phyloP scores from a whole-genome alignment of 2,329 filamentous ascomycete species.

The Blastomyces emzantsi region DNA sequence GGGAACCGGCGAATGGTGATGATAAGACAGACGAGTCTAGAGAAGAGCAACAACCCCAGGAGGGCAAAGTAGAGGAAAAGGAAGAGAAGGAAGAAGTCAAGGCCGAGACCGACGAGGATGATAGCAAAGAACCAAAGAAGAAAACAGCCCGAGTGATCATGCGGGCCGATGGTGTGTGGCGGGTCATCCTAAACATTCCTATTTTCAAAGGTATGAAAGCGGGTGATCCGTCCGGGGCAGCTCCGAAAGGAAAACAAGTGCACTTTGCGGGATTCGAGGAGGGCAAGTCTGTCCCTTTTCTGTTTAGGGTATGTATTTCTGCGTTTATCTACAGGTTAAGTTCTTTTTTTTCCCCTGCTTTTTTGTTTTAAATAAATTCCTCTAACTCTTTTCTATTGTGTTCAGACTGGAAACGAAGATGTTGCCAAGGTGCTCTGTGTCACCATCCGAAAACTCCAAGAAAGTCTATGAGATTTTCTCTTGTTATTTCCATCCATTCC shows the following conservation, averaged over 20 bases:
- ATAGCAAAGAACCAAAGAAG: conserved; percentile 24
- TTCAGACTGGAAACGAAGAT: conserved; percentile 36
- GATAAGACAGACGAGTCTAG: conserved; percentile 42
- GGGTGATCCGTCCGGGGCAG: conserved; percentile 52
- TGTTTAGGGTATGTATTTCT: conserved; percentile 45
- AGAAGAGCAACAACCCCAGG: conserved; percentile 40
- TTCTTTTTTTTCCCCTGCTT: conserved; percentile 25
- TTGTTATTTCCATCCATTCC: not conserved
- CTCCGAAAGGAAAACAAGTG: conserved; percentile 61
- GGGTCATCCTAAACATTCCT: conserved; percentile 77
- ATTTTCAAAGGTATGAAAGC: conserved; percentile 72
- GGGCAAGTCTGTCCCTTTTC: conserved; percentile 43
- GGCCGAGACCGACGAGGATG: conserved; percentile 6
- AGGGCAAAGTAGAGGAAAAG: conserved; percentile 22
- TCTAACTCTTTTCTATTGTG: conserved; percentile 5
- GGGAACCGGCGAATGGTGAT: conserved; percentile 48
- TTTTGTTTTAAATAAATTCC: conserved; percentile 24
- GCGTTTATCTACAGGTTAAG: not conserved
- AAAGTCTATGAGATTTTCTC: conserved; percentile 26
- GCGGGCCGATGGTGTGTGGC: conserved; percentile 80
- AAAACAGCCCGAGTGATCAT: conserved; percentile 65
- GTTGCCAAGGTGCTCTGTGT: conserved; percentile 41
- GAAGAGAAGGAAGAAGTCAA: conserved; percentile 37
- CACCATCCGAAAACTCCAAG: conserved; percentile 34
- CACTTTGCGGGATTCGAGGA: conserved; percentile 53